Evolutionary conservation across 495 filamentous ascomycete species (phyloP).

Genomic region (Durotheca rogersii): DNA sequence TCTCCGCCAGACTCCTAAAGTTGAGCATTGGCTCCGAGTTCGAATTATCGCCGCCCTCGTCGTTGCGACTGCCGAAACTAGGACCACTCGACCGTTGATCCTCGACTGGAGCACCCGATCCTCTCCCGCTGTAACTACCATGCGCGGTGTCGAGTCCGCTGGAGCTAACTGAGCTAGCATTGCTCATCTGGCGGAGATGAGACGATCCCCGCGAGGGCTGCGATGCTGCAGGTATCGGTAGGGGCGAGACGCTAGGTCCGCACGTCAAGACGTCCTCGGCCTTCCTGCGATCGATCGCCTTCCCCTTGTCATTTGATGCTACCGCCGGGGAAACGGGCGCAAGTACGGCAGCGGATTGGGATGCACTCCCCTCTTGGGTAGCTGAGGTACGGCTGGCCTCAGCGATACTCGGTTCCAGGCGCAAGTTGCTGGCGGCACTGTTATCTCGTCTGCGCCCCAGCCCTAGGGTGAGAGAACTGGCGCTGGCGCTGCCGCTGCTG

Average conservation of each 20-base stretch:
- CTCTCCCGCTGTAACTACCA: constrained; percentile 49
- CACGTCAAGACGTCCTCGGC: constrained; percentile 20
- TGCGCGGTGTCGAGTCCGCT: constrained; percentile 66
- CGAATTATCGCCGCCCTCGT: constrained; percentile 49
- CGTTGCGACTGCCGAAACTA: constrained; percentile 42
- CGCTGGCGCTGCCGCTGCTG: constrained; percentile 51
- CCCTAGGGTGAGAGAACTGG: constrained; percentile 53
- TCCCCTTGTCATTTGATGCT: constrained; percentile 66
- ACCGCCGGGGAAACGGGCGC: constrained; percentile 12
- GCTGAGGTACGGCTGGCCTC: constrained; percentile 23
- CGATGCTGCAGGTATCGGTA: constrained; percentile 41
- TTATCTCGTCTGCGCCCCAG: constrained; percentile 56
- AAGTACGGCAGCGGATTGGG: constrained; percentile 17
- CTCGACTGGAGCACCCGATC: constrained; percentile 42
- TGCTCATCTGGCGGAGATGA: constrained; percentile 77
- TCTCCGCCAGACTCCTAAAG: constrained; percentile 81
- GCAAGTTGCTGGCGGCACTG: constrained; percentile 53
- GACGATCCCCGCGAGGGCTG: constrained; percentile 56
- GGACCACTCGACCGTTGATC: constrained; percentile 49
- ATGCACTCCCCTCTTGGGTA: constrained; percentile 6
- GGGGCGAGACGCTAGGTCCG: constrained; percentile 24
- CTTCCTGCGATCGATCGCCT: constrained; percentile 66
- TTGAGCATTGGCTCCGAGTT: constrained; percentile 83
- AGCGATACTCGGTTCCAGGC: constrained; percentile 44
- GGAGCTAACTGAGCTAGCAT: constrained; percentile 77